Evolutionary conservation across 2,329 filamentous ascomycete genomes (phyloP), one percentile per base, ranked within the genome.

Genomic region (Alternaria rosae): DNA sequence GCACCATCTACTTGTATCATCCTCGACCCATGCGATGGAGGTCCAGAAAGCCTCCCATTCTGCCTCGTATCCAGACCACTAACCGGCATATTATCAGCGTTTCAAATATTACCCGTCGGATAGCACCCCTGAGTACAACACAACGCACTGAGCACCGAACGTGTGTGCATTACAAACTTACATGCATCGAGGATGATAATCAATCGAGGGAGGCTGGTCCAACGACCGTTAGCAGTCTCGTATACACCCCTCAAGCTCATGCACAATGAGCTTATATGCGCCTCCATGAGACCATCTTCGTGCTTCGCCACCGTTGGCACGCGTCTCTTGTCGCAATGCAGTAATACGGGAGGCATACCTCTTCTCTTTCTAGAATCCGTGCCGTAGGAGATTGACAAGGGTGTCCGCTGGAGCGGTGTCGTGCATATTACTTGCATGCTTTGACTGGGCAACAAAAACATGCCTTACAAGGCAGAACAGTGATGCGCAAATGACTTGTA

Each of bases 391-490:
- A 50, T 25, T 32, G 44, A 26, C 48, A 30, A 35, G 12, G 30
- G 42, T 20, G 10, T 30, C 9, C 28, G 23, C 4, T 30, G 30
- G 54, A 42, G 28, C 21, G 11, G 30, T 52, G 45, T 30, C 47
- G 35, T 52, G 47, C 55, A 52, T 11, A 52, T 45, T 42, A 38
- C 28, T 32, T 38, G 23, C 45, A 52, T 23, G n/a, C 20, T 32
- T 13, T 21, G 20, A 44, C 12, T 44, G 45, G 23, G 38, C 54
- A 52, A 41, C 35, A 20, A 21, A 57, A 44, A 28, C 53, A 57
- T 51, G 43, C n/a, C 15, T 56, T 28, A 51, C 52, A 10, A 54
- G 30, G 51, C 50, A 59, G 23, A 54, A 47, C 30, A 11, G n/a
- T 15, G 26, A 28, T 20, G 25, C 21, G 20, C 13, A 20, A 7